These are phyloP conservation scores for Talaromyces marneffei DNA, from an alignment of 2,329 filamentous ascomycete genomes.

Conservation along the genomic window DNA sequence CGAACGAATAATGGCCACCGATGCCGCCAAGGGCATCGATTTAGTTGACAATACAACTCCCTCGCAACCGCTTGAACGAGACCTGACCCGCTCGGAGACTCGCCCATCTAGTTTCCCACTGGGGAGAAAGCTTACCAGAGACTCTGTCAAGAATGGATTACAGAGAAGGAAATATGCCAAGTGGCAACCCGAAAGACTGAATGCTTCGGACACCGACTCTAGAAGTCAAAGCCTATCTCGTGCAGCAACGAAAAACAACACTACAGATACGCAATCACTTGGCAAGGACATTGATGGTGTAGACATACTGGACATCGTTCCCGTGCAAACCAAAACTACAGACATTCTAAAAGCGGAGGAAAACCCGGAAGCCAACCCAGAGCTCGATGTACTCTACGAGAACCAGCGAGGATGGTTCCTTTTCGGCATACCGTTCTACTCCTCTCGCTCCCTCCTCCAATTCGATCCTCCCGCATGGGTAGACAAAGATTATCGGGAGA, in stretches of 20 bases:
- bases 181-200: slow-evolving; percentile 53
- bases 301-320: slow-evolving; percentile 10
- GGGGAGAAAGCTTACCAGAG: slow-evolving; percentile 27
- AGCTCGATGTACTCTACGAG: slow-evolving; percentile 86
- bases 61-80: slow-evolving; percentile 20
- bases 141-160: slow-evolving; percentile 36
- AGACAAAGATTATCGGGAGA: slow-evolving; percentile 55
- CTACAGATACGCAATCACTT: background rate
- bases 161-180: slow-evolving; percentile 43
- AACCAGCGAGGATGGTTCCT: slow-evolving; percentile 89
- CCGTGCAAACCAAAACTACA: slow-evolving; percentile 3
- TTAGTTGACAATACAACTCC: slow-evolving; percentile 39
- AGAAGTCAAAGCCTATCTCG: slow-evolving; percentile 17
- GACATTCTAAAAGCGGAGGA: slow-evolving; percentile 10
- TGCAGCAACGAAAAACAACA: background rate
- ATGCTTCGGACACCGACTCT: slow-evolving; percentile 22
- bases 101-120: slow-evolving; percentile 21
- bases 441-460: slow-evolving; percentile 72
- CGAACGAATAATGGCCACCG: slow-evolving; percentile 18
- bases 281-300: background rate
- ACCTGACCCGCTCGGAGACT: slow-evolving; percentile 19
- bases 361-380: slow-evolving; percentile 32
- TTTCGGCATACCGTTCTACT: slow-evolving; percentile 87
- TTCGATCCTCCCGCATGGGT: slow-evolving; percentile 86
- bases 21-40: slow-evolving; percentile 22